Evolutionary conservation across 2,329 filamentous ascomycete genomes (phyloP), one percentile per base, ranked within the genome.

Genomic region (Xylariaceae sp.): DNA sequence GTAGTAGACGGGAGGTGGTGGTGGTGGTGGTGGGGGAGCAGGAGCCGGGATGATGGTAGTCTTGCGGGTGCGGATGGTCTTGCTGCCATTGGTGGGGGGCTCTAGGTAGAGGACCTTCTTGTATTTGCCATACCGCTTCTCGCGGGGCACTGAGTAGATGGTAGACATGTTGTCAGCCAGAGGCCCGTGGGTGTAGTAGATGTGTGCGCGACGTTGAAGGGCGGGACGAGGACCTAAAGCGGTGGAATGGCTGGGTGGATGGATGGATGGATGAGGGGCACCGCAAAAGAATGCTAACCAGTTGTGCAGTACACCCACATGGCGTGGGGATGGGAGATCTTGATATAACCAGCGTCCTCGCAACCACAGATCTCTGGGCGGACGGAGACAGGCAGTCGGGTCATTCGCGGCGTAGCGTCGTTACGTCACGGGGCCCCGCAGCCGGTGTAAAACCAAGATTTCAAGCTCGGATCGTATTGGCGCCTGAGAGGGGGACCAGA

Each of bases 61-160:
- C 32, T 60, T 36, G 31, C 56, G 55, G 16, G 51, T 55, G 38
- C 56, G 59, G 30, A 61, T 46, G 5, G 56, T 58, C 31, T 49
- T 52, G 50, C 51, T 49, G 31, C 60, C 59, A 32, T 56, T 51
- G 34, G 40, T 51, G 10, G 59, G 60, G 6, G 59, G 60, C 42
- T 64, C 57, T 24, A 65, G 50, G 46, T 65, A 65, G 37, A 63
- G 46, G 14, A 56, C 51, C 35, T 63, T 65, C 43, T 64, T 65
- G 47, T 55, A 51, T 33, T 55, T 55, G 39, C 52, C 47, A 32
- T 56, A 52, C 19, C 49, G 49, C 45, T 55, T 51, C 18, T 55
- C 52, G 40, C 53, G 50, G 19, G 54, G 54, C 30, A 50, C 50
- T 56, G 43, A 42, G 21, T 50, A 49, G 25, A 49, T 47, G 40